Percentiles rank a stretch among this genome's conserved stretches.
phyloP scores from a whole-genome alignment of 495 filamentous ascomycete species.

The Neurospora sp. region DNA sequence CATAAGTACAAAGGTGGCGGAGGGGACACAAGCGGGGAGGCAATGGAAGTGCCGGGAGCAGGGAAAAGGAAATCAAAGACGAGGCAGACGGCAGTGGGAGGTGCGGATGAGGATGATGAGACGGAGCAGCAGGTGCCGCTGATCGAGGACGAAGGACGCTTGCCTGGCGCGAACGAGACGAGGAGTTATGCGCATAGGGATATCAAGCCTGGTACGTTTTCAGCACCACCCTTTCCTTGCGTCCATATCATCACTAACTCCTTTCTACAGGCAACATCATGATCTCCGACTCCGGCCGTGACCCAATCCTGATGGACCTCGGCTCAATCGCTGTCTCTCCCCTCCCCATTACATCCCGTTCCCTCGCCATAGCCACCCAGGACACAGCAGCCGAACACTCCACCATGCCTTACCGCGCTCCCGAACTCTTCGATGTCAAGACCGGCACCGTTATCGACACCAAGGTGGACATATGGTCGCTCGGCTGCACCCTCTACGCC shows the following conservation, averaged over 20 bases:
- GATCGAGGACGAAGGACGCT: constrained; percentile 74
- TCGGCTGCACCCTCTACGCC: constrained; percentile 93
- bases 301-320: constrained; percentile 96
- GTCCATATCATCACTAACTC: constrained; percentile 5
- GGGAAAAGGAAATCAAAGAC: constrained; percentile 46
- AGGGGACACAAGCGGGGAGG: constrained; percentile 28
- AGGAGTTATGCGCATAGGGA: constrained; percentile 90
- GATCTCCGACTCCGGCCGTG: constrained; percentile 78
- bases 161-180: constrained; percentile 57
- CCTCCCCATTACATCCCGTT: constrained; percentile 85
- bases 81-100: constrained; percentile 35
- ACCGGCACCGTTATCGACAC: constrained; percentile 88
- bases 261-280: constrained; percentile 75
- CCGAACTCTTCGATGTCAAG: constrained; percentile 96
- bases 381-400: constrained; percentile 91
- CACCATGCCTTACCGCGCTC: constrained; percentile 97
- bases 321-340: constrained; percentile 85
- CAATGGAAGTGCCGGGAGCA: constrained; percentile 34
- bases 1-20: constrained; percentile 64
- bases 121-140: constrained; percentile 66
- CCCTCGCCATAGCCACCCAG: constrained; percentile 81
- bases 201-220: constrained; percentile 77
- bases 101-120: constrained; percentile 54
- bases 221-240: not conserved
- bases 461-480: constrained; percentile 95